Percentiles rank a stretch among this genome's conserved stretches.
Conservation (phyloP, 2,329 filamentous ascomycete genomes). For the Pseudogymnoascus sp. region DNA sequence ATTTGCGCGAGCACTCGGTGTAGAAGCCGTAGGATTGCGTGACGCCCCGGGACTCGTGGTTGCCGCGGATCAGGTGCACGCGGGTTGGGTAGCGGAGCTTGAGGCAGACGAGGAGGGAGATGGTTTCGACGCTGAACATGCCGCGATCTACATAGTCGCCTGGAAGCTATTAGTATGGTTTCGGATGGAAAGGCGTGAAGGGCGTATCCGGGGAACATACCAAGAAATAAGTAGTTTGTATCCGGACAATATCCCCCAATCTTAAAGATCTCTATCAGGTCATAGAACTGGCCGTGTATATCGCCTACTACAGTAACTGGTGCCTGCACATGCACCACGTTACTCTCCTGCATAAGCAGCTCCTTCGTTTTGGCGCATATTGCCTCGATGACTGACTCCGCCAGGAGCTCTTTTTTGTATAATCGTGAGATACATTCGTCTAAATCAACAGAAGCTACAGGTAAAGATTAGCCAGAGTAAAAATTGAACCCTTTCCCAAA, state of each 20-base stretch:
- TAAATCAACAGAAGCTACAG: constrained; percentile 82
- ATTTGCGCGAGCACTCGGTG: constrained; percentile 95
- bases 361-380: constrained; percentile 99
- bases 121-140: constrained; percentile 98
- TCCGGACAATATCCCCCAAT: constrained; percentile 96
- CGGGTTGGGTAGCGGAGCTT: constrained; percentile 95
- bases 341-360: constrained; percentile 98
- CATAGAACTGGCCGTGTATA: constrained; percentile 98
- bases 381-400: constrained; percentile 96
- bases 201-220: constrained; percentile 38
- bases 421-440: constrained; percentile 97
- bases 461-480: constrained; percentile 6
- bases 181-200: constrained; percentile 9
- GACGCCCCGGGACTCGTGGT: constrained; percentile 95
- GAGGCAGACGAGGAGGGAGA: constrained; percentile 92
- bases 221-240: constrained; percentile 96
- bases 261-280: constrained; percentile 98
- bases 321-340: constrained; percentile 93
- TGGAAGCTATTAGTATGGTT: constrained; percentile 31
- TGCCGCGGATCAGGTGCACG: constrained; percentile 92
- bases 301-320: constrained; percentile 97
- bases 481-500: not conserved
- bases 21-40: constrained; percentile 99
- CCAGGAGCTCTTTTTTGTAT: constrained; percentile 93
- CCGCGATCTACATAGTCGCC: constrained; percentile 97